Conservation (phyloP, 345 rosid genomes). For the Isatis tinctoria region DNA sequence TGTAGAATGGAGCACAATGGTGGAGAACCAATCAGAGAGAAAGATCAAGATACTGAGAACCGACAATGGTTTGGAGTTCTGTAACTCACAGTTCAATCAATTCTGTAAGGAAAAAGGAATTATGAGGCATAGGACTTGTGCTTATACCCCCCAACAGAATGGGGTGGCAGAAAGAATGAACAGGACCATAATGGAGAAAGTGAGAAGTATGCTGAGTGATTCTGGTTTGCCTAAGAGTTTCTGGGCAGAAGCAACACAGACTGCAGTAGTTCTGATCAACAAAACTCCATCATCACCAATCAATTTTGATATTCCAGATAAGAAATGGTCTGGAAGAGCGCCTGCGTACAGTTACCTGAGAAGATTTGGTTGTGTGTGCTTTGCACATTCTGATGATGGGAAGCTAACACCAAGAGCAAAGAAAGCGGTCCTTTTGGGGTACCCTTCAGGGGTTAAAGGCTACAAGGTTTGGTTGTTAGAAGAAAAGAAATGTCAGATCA, state of each 20-base stretch:
- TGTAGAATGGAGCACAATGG: not conserved
- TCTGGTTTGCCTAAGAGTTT: not conserved
- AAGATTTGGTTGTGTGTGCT: not conserved
- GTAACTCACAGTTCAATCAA: not conserved
- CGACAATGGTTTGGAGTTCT: not conserved
- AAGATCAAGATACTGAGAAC: not conserved
- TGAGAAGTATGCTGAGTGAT: not conserved
- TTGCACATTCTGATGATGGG: not conserved
- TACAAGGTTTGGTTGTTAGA: not conserved
- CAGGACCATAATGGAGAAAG: not conserved
- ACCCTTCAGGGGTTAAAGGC: not conserved
- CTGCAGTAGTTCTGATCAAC: not conserved
- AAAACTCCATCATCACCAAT: not conserved
- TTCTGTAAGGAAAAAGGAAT: not conserved
- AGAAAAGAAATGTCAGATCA: not conserved
- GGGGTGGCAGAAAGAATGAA: not conserved
- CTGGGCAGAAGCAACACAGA: not conserved
- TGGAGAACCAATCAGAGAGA: not conserved
- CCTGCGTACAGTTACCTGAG: not conserved
- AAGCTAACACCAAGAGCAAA: not conserved
- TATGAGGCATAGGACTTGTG: not conserved
- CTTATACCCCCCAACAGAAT: not conserved
- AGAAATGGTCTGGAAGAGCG: rapidly evolving
- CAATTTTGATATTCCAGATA: not conserved
- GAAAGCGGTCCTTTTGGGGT: not conserved